A percentile compares a stretch with the other conserved stretches of the same genome.
Evolutionary conservation across 352 stramenopile species (phyloP).

Genomic region (Plasmopara halstedii): DNA sequence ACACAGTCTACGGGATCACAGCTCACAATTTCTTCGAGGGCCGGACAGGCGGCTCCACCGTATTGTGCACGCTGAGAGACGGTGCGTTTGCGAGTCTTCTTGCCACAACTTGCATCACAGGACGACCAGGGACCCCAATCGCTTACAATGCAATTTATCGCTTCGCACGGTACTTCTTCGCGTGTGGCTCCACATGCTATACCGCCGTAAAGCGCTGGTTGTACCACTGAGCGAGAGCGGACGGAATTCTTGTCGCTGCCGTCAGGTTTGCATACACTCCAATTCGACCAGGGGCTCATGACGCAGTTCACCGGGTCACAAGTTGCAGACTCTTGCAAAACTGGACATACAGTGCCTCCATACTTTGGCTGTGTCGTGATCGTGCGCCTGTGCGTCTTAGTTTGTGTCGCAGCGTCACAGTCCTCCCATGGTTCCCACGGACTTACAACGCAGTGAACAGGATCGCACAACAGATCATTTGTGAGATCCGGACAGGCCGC

Average conservation of each 20-base stretch:
- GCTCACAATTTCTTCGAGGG: constrained; percentile 27
- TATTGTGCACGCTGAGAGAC: constrained; percentile 27
- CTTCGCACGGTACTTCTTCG: constrained; percentile 34
- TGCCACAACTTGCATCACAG: constrained; percentile 32
- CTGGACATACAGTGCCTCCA: constrained; percentile 24
- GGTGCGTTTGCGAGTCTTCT: constrained; percentile 29
- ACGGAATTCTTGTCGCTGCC: constrained; percentile 18
- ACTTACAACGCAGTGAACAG: constrained; percentile 40
- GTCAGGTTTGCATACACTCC: constrained; percentile 23
- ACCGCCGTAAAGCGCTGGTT: constrained; percentile 30
- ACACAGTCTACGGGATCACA: constrained; percentile 39
- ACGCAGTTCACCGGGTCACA: constrained; percentile 49
- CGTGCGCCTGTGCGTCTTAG: constrained; percentile 28
- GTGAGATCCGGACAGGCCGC: constrained; percentile 27
- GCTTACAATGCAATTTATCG: constrained; percentile 40
- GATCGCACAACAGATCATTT: constrained; percentile 45
- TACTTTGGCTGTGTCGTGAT: constrained; percentile 27
- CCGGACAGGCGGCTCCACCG: constrained; percentile 20
- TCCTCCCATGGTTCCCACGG: constrained; percentile 21
- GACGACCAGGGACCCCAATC: constrained; percentile 35
- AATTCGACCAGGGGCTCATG: constrained; percentile 24
- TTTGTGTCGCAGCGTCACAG: constrained; percentile 26
- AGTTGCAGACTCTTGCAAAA: constrained; percentile 13
- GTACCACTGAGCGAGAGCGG: constrained; percentile 23
- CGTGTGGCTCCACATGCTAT: constrained; percentile 17